Base-by-base conservation (phyloP, 2,329 filamentous ascomycete species). In the Neonectria faginata region DNA sequence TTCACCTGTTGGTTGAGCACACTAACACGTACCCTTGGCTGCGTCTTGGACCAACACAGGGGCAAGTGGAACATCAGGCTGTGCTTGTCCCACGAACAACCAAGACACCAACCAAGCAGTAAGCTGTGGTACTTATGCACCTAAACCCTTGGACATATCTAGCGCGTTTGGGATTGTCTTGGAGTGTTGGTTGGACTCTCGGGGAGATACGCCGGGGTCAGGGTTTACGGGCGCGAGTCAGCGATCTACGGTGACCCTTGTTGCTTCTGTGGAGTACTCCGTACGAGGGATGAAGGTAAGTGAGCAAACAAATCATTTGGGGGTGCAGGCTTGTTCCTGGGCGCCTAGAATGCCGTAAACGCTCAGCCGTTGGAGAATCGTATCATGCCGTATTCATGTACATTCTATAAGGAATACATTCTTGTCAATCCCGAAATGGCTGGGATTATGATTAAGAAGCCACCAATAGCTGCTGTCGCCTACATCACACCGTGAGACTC, bases 1-100 rank as follows among this genome's bases (percentile, higher is more conserved):
- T 59, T 33, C 20, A 16, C 8, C 33, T 25, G 25, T 42, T 55
- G 52, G 52, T 27, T 41, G 59, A 61, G 22, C 31, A 11, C 39
- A 36, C 39, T 42, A 42, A 39, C 18, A 22, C 16, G 27, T 22
- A 44, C 12, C 20, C 12, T 11, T 9, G 8, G 25, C 33, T 50
- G 45, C 33, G 14, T 36, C 33, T 14, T 36, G 33, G 33, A 16
- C 33, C 33, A 39, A n/a, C 36, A n/a, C 36, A n/a, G 14, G 36
- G 36, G 36, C 36, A n/a, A 14, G 1, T 39, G 36, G 14, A 39
- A 39, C 14, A 6, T 16, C 14, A 16, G 14, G 36, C 2, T 14
- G 31, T 33, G 5, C 11, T 12, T 12, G 31, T 33, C 31, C 31
- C 10, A 12, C 31, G 31, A 33, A 9, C 31, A 33, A 12, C 31